Evolutionary conservation across 352 stramenopile genomes (phyloP).

Genomic region (Phytopythium vexans): DNA sequence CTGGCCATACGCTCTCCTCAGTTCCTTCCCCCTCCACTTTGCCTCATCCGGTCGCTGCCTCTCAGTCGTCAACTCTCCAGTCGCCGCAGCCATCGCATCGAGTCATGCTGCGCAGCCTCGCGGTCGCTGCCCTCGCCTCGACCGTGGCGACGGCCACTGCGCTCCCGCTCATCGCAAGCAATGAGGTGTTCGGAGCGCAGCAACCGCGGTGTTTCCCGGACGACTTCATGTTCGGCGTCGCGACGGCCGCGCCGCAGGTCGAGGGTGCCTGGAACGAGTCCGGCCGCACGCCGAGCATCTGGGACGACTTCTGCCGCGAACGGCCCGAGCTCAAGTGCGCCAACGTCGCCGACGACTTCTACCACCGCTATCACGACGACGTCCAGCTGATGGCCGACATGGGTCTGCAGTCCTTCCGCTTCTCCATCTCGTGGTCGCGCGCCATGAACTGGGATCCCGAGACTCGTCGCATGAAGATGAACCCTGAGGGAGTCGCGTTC

Average conservation of each 20-base stretch:
- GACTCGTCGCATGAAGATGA: conserved; percentile 14
- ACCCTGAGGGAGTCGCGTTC: conserved; percentile 20
- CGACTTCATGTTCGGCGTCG: conserved; percentile 73
- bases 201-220: conserved; percentile 32
- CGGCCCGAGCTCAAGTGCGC: conserved; percentile 63
- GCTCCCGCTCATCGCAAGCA: no score
- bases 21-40: no score
- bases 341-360: conserved; percentile 88
- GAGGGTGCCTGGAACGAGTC: conserved; percentile 79
- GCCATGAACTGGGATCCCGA: conserved; percentile 24
- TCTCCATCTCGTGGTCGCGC: conserved; percentile 35
- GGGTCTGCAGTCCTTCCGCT: conserved; percentile 86
- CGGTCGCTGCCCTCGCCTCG: no score
- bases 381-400: conserved; percentile 83
- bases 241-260: conserved; percentile 87
- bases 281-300: no score
- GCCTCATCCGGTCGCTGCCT: no score
- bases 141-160: no score
- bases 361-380: conserved; percentile 79
- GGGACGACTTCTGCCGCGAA: conserved; percentile 68
- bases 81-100: no score
- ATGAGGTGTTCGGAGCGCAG: neutral
- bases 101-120: no score
- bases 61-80: no score
- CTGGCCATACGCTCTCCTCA: no score